phyloP scores from a whole-genome alignment of 495 filamentous ascomycete genomes.

The Trichoderma orchidacearum region DNA sequence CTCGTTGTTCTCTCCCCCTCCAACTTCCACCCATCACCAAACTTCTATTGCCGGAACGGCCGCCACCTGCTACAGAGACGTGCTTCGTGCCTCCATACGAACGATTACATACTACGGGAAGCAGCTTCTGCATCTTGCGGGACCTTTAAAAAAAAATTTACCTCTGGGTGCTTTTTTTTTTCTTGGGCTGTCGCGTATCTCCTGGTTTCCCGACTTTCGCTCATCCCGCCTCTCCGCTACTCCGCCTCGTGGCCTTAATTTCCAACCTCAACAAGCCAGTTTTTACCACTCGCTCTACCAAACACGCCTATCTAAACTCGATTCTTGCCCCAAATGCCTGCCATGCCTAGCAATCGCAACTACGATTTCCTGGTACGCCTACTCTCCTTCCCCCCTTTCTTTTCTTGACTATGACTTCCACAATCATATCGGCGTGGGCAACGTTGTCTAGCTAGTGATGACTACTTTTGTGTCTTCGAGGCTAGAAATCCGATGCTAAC shows the following conservation, averaged over 20 bases:
- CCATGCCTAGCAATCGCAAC: conserved; percentile 93
- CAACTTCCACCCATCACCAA: too few relatives aligned
- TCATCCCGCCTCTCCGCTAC: neutral
- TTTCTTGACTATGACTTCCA: neutral
- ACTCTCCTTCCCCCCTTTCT: neutral
- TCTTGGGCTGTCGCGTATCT: neutral
- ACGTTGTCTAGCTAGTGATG: too few relatives aligned
- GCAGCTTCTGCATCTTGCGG: neutral
- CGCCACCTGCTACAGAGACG: neutral
- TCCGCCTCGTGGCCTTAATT: neutral
- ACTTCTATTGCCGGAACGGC: neutral
- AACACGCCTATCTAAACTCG: neutral
- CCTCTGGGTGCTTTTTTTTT: neutral
- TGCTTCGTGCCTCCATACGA: neutral
- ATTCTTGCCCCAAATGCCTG: conserved; percentile 10
- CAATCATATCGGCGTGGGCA: neutral
- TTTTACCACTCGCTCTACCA: neutral
- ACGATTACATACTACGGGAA: neutral
- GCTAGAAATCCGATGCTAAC: neutral
- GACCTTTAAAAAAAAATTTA: too few relatives aligned
- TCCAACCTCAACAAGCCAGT: neutral
- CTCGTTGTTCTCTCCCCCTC: neutral
- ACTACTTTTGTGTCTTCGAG: too few relatives aligned
- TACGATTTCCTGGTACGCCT: conserved; percentile 87
- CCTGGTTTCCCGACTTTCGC: neutral